Base-by-base conservation (phyloP, 2,329 filamentous ascomycete species). In the Rhytidhysteron rufulum region DNA sequence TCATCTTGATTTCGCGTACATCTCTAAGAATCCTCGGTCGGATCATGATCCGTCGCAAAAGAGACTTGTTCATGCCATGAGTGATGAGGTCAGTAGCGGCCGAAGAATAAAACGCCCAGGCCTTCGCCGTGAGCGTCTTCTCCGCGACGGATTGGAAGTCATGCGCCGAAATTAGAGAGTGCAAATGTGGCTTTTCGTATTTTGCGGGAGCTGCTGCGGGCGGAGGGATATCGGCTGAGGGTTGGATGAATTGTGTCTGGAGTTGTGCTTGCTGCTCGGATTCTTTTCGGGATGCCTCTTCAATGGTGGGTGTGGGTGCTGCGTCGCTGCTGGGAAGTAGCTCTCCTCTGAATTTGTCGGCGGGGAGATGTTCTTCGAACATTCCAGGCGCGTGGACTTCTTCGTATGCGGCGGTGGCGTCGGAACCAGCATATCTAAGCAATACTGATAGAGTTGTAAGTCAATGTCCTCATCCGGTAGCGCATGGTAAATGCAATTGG, bases 361-460 rank as follows among this genome's bases (percentile, higher is more conserved):
- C 51, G 33, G 70, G 62, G 38, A 79, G 58, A 22, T 67, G 60
- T 49, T 64, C 63, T 47, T 63, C 58, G 44, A 65, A 55, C 17
- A 78, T 68, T 32, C 67, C 67, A 3, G 72, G 70, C 4, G 72
- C 65, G 69, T 71, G 63, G 77, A 83, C 40, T 67, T 70, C 38
- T 63, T 67, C 32, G 73, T 77, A 82, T 66, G 51, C 78, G 62
- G 68, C 55, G 9, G 58, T 65, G n/a, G 60, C 60, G 41, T 65
- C 61, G 41, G 61, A 60, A 50, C 62, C 62, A 15, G 62, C 50
- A 51, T 46, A 34, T 37, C 30, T 37, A 11, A 43, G 41, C 17
- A 43, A 34, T 20, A 39, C 37, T 39, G 34, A n/a, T 5, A 4
- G 5, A 30, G 8, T 30, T 4, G 13, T 30, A 30, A 8, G 13